Evolutionary conservation across 164 flowering plant species (phyloP).

Genomic region (Litsea cubeba): DNA sequence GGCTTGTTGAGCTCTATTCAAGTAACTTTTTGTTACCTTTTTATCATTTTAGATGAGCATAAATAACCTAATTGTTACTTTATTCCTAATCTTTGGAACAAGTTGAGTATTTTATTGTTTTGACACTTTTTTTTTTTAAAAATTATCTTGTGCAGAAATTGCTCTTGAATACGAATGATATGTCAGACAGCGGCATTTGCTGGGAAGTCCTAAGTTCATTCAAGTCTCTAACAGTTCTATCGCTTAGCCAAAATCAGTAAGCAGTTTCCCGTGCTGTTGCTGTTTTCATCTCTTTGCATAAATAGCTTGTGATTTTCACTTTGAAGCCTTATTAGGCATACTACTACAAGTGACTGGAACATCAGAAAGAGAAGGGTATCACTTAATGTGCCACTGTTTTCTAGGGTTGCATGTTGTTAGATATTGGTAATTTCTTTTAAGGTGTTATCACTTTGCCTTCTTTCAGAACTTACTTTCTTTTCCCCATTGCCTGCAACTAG

Average conservation of each 20-base stretch:
- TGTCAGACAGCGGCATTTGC: conserved; percentile 49
- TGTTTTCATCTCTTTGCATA: too few relatives aligned
- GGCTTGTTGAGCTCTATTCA: conserved; percentile 44
- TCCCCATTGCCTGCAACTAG: too few relatives aligned
- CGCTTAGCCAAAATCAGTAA: conserved; percentile 62
- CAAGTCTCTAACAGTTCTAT: conserved; percentile 47
- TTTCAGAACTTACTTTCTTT: too few relatives aligned
- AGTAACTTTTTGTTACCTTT: conserved; percentile 29
- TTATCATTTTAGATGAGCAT: not conserved
- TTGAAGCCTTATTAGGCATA: too few relatives aligned
- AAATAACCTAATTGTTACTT: not conserved
- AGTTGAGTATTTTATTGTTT: not conserved
- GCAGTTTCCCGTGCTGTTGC: conserved; percentile 16
- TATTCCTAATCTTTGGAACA: not conserved
- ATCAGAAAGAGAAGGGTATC: too few relatives aligned
- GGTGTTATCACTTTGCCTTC: too few relatives aligned
- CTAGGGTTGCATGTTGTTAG: too few relatives aligned
- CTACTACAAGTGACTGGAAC: too few relatives aligned
- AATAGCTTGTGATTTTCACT: too few relatives aligned
- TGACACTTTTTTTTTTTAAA: not conserved
- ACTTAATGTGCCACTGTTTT: too few relatives aligned
- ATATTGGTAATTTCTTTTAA: too few relatives aligned
- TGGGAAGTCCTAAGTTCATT: conserved; percentile 67
- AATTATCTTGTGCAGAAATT: conserved; percentile 49
- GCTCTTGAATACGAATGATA: conserved; percentile 47